phyloP scores from a whole-genome alignment of 176 grass and related monocot genomes.

The Coix lacrymajobi region DNA sequence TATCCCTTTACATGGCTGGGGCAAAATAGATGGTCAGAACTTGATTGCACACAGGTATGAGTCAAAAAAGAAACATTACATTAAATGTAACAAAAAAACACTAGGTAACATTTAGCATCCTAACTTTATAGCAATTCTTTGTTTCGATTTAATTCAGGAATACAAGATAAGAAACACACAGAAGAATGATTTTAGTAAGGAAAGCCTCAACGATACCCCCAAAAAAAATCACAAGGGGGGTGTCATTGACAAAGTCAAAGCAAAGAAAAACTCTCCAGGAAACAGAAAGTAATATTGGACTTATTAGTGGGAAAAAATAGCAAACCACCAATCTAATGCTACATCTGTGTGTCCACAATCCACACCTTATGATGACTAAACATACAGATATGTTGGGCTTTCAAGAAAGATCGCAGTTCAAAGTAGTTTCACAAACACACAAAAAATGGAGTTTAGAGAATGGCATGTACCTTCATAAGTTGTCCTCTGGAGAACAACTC shows the following conservation, averaged over 20 bases:
- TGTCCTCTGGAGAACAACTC: constrained; percentile 95
- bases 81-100: neutral
- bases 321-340: neutral
- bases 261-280: neutral
- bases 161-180: neutral
- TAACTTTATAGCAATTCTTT: neutral
- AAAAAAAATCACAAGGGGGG: neutral
- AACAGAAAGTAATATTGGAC: neutral
- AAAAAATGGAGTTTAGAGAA: neutral
- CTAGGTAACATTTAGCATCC: neutral
- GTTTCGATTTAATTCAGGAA: constrained; percentile 3
- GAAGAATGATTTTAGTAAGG: neutral
- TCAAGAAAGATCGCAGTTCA: neutral
- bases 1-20: constrained; percentile 96
- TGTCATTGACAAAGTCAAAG: neutral
- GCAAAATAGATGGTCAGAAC: constrained; percentile 12
- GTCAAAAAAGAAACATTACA: neutral
- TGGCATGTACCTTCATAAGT: constrained; percentile 74
- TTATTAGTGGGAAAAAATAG: neutral
- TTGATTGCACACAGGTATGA: constrained; percentile 9
- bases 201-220: neutral
- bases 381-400: neutral
- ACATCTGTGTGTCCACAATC: neutral
- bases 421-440: neutral
- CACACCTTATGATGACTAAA: neutral